Conservation (phyloP, 345 rosid species). For the Linum usitatissimum region DNA sequence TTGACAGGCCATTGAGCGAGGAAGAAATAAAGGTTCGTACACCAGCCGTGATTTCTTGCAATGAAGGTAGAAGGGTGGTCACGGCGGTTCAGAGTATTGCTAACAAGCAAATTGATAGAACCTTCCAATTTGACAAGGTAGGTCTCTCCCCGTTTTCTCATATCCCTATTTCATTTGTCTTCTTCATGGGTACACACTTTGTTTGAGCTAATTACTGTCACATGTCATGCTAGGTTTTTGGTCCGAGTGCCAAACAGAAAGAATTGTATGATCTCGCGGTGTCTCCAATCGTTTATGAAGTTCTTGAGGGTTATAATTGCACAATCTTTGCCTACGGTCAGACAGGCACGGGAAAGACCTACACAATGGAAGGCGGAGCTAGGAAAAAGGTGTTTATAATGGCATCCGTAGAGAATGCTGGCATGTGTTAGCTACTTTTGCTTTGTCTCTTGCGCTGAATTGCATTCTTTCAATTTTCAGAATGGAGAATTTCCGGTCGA, state of each 20-base stretch:
- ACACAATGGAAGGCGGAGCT: constrained; percentile 98
- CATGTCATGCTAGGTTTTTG: constrained; percentile 54
- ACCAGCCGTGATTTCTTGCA: constrained; percentile 79
- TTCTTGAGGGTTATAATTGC: constrained; percentile 96
- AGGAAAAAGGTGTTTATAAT: constrained; percentile 61
- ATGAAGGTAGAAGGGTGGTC: constrained; percentile 84
- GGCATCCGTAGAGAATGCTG: neutral
- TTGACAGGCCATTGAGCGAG: constrained; percentile 77
- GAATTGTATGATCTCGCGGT: constrained; percentile 77
- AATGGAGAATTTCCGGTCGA: constrained; percentile 95
- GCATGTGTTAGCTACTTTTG: constrained; percentile 1
- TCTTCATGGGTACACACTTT: neutral
- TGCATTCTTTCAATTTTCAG: constrained; percentile 22
- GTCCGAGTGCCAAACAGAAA: constrained; percentile 80
- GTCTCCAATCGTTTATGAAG: constrained; percentile 90
- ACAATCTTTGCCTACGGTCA: constrained; percentile 99
- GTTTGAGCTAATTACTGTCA: constrained; percentile 7
- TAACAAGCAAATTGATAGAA: constrained; percentile 91
- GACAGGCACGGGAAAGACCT: constrained; percentile 96
- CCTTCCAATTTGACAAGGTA: constrained; percentile 92
- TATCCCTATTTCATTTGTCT: neutral
- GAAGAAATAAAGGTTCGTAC: constrained; percentile 67
- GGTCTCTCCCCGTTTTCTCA: neutral
- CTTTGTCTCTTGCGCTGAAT: constrained; percentile 12
- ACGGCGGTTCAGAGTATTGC: constrained; percentile 78